Conservation (phyloP, 495 filamentous ascomycete species). For the Xylaria curta region DNA sequence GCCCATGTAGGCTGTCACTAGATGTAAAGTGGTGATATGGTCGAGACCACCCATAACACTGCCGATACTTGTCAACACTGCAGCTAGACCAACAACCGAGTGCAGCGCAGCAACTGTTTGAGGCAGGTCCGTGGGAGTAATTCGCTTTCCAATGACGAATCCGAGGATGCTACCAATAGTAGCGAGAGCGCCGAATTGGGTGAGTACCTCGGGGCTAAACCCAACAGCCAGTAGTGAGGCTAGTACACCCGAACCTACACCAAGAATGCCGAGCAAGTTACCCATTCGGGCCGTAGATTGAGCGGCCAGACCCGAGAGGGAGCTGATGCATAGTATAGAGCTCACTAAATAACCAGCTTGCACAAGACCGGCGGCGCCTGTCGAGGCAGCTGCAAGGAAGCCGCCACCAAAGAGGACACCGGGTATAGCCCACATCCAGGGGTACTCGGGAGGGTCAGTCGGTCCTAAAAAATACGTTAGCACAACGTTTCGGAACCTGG, state of each 20-base stretch:
- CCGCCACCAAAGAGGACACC: constrained; percentile 76
- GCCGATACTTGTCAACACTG: constrained; percentile 81
- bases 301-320: constrained; percentile 73
- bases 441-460: constrained; percentile 82
- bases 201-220: constrained; percentile 72
- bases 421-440: constrained; percentile 80
- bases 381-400: constrained; percentile 74
- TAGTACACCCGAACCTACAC: constrained; percentile 76
- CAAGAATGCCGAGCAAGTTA: constrained; percentile 81
- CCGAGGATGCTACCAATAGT: constrained; percentile 66
- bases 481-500: background rate
- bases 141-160: constrained; percentile 77
- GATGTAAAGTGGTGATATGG: constrained; percentile 72
- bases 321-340: constrained; percentile 76
- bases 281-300: constrained; percentile 79
- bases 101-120: constrained; percentile 83
- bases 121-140: constrained; percentile 79
- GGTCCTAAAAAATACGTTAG: constrained; percentile 53
- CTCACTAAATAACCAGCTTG: constrained; percentile 83
- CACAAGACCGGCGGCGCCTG: constrained; percentile 78
- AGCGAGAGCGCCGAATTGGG: constrained; percentile 76
- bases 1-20: constrained; percentile 80
- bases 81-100: constrained; percentile 81
- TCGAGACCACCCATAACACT: constrained; percentile 74
- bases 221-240: constrained; percentile 80